Evolutionary conservation across 2,329 filamentous ascomycete genomes (phyloP).

Genomic region (Cladosporium phlei): DNA sequence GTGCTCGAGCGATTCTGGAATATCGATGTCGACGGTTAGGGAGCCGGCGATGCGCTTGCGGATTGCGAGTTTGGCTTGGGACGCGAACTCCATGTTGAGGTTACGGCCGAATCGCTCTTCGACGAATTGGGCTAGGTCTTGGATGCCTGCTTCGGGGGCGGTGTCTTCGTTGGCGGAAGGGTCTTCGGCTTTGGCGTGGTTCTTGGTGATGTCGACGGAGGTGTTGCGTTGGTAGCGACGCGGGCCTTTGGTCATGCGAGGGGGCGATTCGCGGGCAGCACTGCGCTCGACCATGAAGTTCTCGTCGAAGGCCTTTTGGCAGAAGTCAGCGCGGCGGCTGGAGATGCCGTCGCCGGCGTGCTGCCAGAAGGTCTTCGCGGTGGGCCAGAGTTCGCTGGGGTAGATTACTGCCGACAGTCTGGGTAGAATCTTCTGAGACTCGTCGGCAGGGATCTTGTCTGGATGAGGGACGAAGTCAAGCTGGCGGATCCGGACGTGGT

Average conservation of each 20-base stretch:
- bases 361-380: conserved; percentile 96
- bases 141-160: conserved; percentile 36
- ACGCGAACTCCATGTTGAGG: conserved; percentile 71
- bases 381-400: conserved; percentile 58
- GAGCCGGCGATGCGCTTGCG: conserved; percentile 83
- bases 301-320: conserved; percentile 67
- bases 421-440: conserved; percentile 41
- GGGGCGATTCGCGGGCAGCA: conserved; percentile 29
- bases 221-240: conserved; percentile 68
- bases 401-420: conserved; percentile 59
- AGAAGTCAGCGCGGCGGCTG: conserved; percentile 87
- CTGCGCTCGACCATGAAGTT: conserved; percentile 56
- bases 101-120: conserved; percentile 95
- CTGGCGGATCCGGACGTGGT: conserved; percentile 47
- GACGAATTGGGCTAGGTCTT: conserved; percentile 75
- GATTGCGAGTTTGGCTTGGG: conserved; percentile 80
- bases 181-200: conserved; percentile 13
- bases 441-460: conserved; percentile 40
- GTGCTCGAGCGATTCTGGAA: conserved; percentile 52
- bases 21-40: conserved; percentile 66
- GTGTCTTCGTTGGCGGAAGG: conserved; percentile 19
- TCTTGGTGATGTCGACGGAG: conserved; percentile 42
- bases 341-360: conserved; percentile 91
- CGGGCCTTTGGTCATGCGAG: conserved; percentile 62
- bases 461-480: conserved; percentile 62